Evolutionary conservation across 257 asterid species (phyloP).

Genomic region (Nyctanthes arbortristis): DNA sequence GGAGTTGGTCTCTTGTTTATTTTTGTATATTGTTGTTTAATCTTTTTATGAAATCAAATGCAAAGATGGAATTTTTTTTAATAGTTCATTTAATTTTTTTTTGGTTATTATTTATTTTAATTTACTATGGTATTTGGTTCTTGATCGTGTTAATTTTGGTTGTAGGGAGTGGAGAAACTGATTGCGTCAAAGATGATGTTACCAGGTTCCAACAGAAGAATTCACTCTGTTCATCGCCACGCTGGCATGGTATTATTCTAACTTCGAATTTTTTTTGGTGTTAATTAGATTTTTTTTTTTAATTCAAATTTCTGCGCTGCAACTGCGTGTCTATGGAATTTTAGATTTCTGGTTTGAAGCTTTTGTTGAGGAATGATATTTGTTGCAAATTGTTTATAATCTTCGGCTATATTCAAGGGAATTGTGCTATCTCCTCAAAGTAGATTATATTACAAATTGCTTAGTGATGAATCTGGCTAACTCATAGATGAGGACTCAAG

Average conservation of each 20-base stretch:
- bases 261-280: no score
- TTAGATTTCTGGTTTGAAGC: neutral
- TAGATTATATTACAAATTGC: neutral
- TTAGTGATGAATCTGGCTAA: neutral
- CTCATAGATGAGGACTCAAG: neutral
- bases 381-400: neutral
- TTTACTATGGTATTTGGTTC: neutral
- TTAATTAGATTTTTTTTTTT: neutral
- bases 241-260: constrained; percentile 67
- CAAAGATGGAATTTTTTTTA: neutral
- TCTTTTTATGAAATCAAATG: neutral
- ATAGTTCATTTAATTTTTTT: neutral
- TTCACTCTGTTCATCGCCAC: constrained; percentile 86
- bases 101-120: neutral
- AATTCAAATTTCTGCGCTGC: neutral
- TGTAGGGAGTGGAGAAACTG: constrained; percentile 87
- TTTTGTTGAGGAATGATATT: neutral
- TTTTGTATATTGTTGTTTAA: neutral
- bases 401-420: no score
- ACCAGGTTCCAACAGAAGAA: constrained; percentile 83
- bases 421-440: neutral
- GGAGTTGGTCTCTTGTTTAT: no score
- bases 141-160: neutral
- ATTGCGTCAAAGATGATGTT: constrained; percentile 92
- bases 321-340: neutral